Percentiles rank a stretch among this genome's conserved stretches.
Conservation (phyloP, 1,284 basidiomycete species). For the Tilletia walkeri region DNA sequence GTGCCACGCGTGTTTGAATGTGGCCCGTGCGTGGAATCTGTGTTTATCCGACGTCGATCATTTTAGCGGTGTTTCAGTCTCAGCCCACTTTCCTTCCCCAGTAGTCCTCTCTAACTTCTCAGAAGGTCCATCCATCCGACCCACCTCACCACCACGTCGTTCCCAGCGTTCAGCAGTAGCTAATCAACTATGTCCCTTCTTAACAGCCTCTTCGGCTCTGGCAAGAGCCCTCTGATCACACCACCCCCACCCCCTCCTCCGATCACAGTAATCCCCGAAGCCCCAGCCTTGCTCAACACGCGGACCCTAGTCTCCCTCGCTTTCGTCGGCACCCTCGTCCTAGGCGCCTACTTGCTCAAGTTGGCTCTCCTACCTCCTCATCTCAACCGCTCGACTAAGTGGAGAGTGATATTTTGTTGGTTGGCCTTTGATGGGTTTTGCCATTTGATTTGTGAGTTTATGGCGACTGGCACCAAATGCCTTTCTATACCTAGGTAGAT, state of each 20-base stretch:
- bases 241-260: slow-evolving; percentile 6
- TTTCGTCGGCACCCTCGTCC: slow-evolving; percentile 33
- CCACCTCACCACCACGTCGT: no score
- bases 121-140: no score
- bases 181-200: not conserved
- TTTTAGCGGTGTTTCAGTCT: no score
- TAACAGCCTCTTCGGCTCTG: not conserved
- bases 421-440: slow-evolving; percentile 48
- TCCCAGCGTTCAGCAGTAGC: no score
- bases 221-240: not conserved
- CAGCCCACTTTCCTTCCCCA: no score
- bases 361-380: slow-evolving; percentile 17
- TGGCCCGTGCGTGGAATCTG: no score
- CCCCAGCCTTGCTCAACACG: slow-evolving; percentile 27
- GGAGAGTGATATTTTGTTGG: slow-evolving; percentile 39
- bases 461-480: not conserved
- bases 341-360: slow-evolving; percentile 25
- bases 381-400: slow-evolving; percentile 21
- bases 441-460: slow-evolving; percentile 31
- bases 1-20: no score
- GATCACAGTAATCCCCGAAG: not conserved
- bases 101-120: no score
- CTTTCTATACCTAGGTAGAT: not conserved
- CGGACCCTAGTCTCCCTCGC: slow-evolving; percentile 35
- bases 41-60: no score